Conservation (phyloP, 805 yeast genomes). For the Torulaspora delbrueckii region DNA sequence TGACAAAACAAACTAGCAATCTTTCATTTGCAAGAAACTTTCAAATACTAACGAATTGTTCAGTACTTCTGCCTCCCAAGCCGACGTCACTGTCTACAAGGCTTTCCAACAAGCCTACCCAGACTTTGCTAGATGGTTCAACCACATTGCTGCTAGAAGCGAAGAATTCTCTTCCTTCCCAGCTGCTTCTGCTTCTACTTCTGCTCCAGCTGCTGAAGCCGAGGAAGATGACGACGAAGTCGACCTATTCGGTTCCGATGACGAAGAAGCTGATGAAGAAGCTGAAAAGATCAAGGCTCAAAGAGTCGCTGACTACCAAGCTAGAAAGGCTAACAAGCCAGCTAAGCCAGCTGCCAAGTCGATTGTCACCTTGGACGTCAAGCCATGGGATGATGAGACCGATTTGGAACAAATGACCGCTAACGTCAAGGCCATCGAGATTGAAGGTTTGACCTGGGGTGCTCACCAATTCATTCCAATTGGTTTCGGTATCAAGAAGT, state of each 20-base stretch:
- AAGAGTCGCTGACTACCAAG: slow-evolving; percentile 97
- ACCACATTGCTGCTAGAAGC: slow-evolving; percentile 92
- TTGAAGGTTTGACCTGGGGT: slow-evolving; percentile 98
- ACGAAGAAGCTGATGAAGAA: slow-evolving; percentile 92
- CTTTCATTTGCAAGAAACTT: not conserved
- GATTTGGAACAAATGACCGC: slow-evolving; percentile 83
- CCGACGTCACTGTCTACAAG: slow-evolving; percentile 90
- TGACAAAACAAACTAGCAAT: slow-evolving; percentile 20
- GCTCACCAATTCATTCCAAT: slow-evolving; percentile 93
- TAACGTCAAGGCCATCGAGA: slow-evolving; percentile 76
- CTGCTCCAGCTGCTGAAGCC: slow-evolving; percentile 47
- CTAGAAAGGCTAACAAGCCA: slow-evolving; percentile 94
- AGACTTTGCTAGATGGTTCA: slow-evolving; percentile 96
- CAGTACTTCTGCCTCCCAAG: slow-evolving; percentile 87
- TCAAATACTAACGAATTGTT: slow-evolving; percentile 4
- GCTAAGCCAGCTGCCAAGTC: slow-evolving; percentile 99
- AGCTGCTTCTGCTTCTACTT: slow-evolving; percentile 57
- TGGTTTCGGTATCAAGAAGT: slow-evolving; percentile 99
- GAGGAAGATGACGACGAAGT: slow-evolving; percentile 81
- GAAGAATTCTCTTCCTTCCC: slow-evolving; percentile 79
- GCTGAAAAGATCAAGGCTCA: slow-evolving; percentile 97
- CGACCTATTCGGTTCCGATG: slow-evolving; percentile 90
- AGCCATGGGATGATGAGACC: slow-evolving; percentile 99
- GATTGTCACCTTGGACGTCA: slow-evolving; percentile 91
- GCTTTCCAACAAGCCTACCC: slow-evolving; percentile 91